Evolutionary conservation across 495 filamentous ascomycete species (phyloP), one percentile per base, ranked within the genome.

Genomic region (Penicillium longicatenatum): DNA sequence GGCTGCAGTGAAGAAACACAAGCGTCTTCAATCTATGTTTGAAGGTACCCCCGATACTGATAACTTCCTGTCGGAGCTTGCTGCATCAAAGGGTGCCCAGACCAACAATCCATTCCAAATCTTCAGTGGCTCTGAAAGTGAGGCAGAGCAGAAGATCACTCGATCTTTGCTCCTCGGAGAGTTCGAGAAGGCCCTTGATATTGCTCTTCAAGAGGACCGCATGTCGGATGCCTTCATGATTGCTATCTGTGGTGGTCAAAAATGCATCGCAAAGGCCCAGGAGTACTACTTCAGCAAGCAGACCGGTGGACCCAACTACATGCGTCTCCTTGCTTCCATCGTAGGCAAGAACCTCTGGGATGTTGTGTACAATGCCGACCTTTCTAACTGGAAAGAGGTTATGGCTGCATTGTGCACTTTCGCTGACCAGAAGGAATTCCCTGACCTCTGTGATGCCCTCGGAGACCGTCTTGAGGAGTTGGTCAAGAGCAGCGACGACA

Each of bases 281-380:
- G 86, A 88, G 47, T 84, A 91, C 37, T 99, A 98, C 71, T 88
- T 99, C 59, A 88, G 88, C 21, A 86, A 91, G 64, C 92, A 91
- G 67, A 77, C 83, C 7, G 84, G 86, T 56, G 88, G 86, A 21
- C 93, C 94, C 12, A 99, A 93, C 71, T 99, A 99, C 69, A 76
- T 98, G 45, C 86, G 94, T 37, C 79, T 99, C 37, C 79, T 99
- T 50, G 90, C 90, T 54, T 97, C 93, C 24, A 88, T 98, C 43
- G 91, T 94, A 51, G 90, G 90, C 49, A 97, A 97, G 78, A 97
- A 99, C 68, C 79, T 99, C 8, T 98, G 95, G 94, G 94, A 99
- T 77, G 82, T 98, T 45, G 94, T 97, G 9, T 88, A 98, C 73
- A 98, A 99, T 65, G 95, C 94, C 1, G 90, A 96, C 65, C 72